These are phyloP conservation scores for Penicillium decumbens DNA, from an alignment of 2,329 filamentous ascomycete species.

Conservation along the genomic window DNA sequence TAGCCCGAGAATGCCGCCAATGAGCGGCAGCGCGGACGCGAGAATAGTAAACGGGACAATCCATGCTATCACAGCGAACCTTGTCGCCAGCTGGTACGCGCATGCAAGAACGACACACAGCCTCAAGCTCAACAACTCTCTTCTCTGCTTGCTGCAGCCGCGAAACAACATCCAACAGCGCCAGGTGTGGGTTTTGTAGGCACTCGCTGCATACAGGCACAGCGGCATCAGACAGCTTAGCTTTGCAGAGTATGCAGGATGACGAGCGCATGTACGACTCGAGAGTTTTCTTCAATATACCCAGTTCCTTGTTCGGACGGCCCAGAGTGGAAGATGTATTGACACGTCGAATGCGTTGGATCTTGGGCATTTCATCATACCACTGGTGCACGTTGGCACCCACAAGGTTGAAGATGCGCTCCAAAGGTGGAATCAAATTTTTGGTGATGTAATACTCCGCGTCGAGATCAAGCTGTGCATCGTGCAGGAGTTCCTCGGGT, in stretches of 20 bases:
- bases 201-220: slow-evolving; percentile 42
- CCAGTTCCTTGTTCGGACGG: slow-evolving; percentile 24
- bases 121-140: slow-evolving; percentile 59
- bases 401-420: slow-evolving; percentile 93
- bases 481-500: slow-evolving; percentile 73
- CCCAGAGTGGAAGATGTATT: slow-evolving; percentile 36
- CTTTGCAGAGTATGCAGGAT: slow-evolving; percentile 70
- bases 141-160: slow-evolving; percentile 61
- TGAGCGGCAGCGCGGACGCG: slow-evolving; percentile 36
- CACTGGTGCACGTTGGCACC: slow-evolving; percentile 85
- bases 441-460: slow-evolving; percentile 96
- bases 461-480: slow-evolving; percentile 75
- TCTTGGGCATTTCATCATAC: slow-evolving; percentile 96
- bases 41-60: slow-evolving; percentile 85
- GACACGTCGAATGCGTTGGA: slow-evolving; percentile 68
- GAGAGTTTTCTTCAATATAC: slow-evolving; percentile 63
- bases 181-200: slow-evolving; percentile 45
- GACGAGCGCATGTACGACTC: slow-evolving; percentile 86
- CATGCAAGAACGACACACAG: slow-evolving; percentile 75
- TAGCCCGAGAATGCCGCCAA: slow-evolving; percentile 35
- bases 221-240: slow-evolving; percentile 49
- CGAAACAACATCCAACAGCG: slow-evolving; percentile 60
- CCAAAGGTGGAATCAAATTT: slow-evolving; percentile 88
- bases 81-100: slow-evolving; percentile 67
- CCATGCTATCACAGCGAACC: slow-evolving; percentile 81